Conservation (phyloP, 176 grass and related monocot genomes). For the Thinopyrum elongatum region DNA sequence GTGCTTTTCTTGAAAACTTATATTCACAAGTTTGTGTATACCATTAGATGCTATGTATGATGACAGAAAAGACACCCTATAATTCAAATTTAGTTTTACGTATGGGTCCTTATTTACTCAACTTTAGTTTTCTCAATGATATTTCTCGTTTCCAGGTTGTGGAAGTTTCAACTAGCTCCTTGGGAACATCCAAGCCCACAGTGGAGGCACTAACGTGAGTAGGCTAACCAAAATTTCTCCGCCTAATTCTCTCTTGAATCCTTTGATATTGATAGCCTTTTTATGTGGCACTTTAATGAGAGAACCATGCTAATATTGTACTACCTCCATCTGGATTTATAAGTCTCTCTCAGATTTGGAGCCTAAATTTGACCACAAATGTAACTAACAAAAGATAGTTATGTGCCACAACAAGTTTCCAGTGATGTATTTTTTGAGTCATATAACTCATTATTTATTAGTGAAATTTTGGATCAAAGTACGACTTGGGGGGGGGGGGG, state of each 20-base stretch:
- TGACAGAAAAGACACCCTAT: neutral
- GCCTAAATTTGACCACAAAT: neutral
- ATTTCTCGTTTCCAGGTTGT: slow-evolving; percentile 70
- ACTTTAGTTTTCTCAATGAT: neutral
- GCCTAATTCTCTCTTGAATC: neutral
- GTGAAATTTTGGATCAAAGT: too few species aligned
- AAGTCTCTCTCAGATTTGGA: too few species aligned
- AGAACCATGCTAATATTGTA: neutral
- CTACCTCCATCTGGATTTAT: neutral
- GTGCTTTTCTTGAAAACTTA: neutral
- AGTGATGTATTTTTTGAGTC: too few species aligned
- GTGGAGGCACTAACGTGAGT: slow-evolving; percentile 66
- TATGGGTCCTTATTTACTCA: neutral
- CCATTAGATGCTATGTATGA: neutral
- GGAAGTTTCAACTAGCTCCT: slow-evolving; percentile 72
- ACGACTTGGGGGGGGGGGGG: too few species aligned
- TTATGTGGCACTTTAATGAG: neutral
- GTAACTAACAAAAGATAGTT: neutral
- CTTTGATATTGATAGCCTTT: neutral
- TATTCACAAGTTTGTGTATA: neutral
- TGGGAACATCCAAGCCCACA: slow-evolving; percentile 57
- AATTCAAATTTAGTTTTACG: neutral
- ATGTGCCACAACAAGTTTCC: too few species aligned
- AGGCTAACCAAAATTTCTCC: neutral
- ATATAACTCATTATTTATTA: too few species aligned